These are phyloP conservation scores for Persicaria maculosa DNA, from an alignment of 148 eudicot genomes.

Conservation along the genomic window DNA sequence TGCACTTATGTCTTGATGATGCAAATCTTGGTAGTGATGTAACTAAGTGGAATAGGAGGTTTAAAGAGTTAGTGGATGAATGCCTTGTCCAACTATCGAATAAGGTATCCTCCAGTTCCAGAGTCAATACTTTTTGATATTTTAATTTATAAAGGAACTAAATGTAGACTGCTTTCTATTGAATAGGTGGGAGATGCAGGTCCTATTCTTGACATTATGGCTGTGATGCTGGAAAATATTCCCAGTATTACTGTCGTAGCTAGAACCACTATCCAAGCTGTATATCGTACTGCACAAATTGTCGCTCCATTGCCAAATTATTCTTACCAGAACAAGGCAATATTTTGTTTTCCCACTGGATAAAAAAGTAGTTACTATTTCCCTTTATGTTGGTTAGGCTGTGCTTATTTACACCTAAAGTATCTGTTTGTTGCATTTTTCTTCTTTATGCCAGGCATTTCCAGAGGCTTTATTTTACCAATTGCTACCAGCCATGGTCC, in stretches of 20 bases:
- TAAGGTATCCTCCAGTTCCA: slow-evolving; percentile 39
- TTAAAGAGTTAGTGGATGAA: slow-evolving; percentile 64
- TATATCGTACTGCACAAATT: slow-evolving; percentile 89
- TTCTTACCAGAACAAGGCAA: slow-evolving; percentile 72
- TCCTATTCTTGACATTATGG: slow-evolving; percentile 88
- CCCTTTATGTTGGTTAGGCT: background rate
- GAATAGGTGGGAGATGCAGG: slow-evolving; percentile 98
- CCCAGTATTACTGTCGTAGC: slow-evolving; percentile 66
- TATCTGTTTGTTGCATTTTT: background rate
- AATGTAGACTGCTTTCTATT: background rate
- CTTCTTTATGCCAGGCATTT: slow-evolving; percentile 53
- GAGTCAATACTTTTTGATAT: background rate
- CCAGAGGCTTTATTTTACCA: slow-evolving; percentile 96
- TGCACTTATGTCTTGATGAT: slow-evolving; percentile 72
- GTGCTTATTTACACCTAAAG: slow-evolving; percentile 9
- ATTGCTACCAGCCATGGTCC: slow-evolving; percentile 91
- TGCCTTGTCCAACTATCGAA: slow-evolving; percentile 64
- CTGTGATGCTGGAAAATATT: slow-evolving; percentile 80
- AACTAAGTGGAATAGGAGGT: slow-evolving; percentile 59
- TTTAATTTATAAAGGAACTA: background rate
- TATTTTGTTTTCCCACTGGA: slow-evolving; percentile 8
- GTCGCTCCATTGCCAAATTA: slow-evolving; percentile 78
- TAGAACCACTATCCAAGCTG: slow-evolving; percentile 75
- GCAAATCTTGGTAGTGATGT: slow-evolving; percentile 55
- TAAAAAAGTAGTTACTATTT: background rate